Evolutionary conservation across 352 stramenopile species (phyloP), one percentile per base, ranked within the genome.

Genomic region (Phytophthora gonapodyides): DNA sequence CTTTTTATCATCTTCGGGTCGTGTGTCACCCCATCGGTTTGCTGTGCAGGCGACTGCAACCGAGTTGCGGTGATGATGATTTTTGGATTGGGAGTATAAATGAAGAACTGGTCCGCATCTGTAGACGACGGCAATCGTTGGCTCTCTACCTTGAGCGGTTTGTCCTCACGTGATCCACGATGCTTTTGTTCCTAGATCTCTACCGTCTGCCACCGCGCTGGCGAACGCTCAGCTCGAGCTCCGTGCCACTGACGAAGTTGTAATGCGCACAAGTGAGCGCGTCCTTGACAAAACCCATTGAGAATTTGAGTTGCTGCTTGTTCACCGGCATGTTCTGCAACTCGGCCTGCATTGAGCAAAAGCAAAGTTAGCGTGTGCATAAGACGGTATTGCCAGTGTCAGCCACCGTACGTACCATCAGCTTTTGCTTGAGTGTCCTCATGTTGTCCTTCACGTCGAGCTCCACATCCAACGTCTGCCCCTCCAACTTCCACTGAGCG

Each of bases 281-380:
- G 55, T 95, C 95, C 68, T 98, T 98, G 54, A 98, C 76, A 57
- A 99, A 99, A 5, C 90, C 93, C 57, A 83, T 77, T 6, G 87
- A 64, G 17, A 84, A 86, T 69, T 98, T 98, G 16, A 99, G 68
- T 73, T 99, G 95, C 74, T 98, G 93, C 69, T 99, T 99, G 78
- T 98, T 98, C 31, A 92, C 66, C 5, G 93, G 93, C 93, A 98
- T 98, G 7, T 78, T 83, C 35, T 88, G 84, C 37, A 98, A 69
- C 43, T 97, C 72, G 4, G 60, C 57, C 82, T 91, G 45, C 50
- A 33, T 31, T 27, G 51, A 31, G 38, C 10, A 62, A 36, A 52
- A 24, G 17, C 19, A 34, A 55, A 10, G 41, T 50, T 34, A 48
- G 16, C 9, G 55, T n/a, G 19, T 27, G 15, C n/a, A 36, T 37